phyloP scores from a whole-genome alignment of 257 asterid species.

The Solanum paucissectum region DNA sequence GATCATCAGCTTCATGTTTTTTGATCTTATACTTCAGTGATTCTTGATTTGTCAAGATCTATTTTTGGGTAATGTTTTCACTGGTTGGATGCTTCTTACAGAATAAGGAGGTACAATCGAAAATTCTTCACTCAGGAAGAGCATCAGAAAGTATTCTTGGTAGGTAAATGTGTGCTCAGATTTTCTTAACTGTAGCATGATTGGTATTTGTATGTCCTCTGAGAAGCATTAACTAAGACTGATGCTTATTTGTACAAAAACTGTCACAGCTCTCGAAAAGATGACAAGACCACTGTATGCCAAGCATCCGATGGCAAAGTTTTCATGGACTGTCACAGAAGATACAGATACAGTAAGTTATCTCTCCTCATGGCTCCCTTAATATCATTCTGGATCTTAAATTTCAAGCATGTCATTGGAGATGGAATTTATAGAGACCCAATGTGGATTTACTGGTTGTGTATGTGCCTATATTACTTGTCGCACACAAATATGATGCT shows the following conservation, averaged over 20 bases:
- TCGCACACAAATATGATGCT: neutral
- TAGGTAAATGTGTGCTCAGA: constrained; percentile 2
- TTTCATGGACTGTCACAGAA: constrained; percentile 86
- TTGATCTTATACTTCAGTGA: neutral
- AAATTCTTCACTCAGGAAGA: constrained; percentile 72
- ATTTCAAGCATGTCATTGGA: neutral
- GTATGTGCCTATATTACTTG: neutral
- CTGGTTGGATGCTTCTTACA: constrained; percentile 22
- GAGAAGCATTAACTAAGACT: neutral
- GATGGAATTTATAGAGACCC: neutral
- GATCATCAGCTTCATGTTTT: constrained; percentile 1
- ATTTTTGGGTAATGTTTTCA: neutral
- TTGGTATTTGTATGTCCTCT: neutral
- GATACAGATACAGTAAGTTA: constrained; percentile 79
- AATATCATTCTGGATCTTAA: neutral
- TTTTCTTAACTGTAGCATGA: neutral
- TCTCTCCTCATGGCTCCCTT: neutral
- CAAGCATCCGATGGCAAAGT: constrained; percentile 97
- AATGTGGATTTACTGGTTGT: neutral
- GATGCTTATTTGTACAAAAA: neutral
- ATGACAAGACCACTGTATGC: constrained; percentile 74
- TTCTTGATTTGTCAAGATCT: neutral
- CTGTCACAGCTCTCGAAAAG: constrained; percentile 64
- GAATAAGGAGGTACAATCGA: constrained; percentile 77
- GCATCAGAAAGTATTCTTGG: constrained; percentile 73